Evolutionary conservation across 306 rosid species (phyloP).

Genomic region (Pueraria montana): DNA sequence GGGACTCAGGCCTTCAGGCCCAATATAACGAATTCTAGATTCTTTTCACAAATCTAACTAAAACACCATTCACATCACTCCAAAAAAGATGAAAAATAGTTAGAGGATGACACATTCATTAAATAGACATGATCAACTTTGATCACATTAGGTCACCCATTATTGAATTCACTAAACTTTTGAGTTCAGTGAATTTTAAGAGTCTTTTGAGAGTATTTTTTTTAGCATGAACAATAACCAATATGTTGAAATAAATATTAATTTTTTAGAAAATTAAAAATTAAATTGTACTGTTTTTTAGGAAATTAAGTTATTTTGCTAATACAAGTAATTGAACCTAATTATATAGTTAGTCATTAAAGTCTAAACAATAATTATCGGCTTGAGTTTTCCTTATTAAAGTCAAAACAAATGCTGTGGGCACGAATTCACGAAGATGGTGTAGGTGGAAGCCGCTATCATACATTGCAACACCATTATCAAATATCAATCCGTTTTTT

Average conservation of each 20-base stretch:
- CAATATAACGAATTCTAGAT: no score
- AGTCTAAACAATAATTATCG: not conserved
- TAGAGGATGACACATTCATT: no score
- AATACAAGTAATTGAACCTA: not conserved
- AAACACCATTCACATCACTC: no score
- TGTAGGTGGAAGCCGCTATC: slow-evolving; percentile 2
- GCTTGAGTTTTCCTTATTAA: not conserved
- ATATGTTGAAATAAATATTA: not conserved
- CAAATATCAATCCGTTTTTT: not conserved
- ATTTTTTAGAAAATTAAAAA: no score
- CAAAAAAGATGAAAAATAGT: no score
- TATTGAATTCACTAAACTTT: not conserved
- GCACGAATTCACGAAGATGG: not conserved
- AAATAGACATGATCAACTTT: no score
- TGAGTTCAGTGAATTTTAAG: not conserved
- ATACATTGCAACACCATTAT: not conserved
- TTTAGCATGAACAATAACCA: not conserved
- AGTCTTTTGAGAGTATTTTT: not conserved
- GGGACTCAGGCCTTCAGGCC: no score
- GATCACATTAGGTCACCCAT: no score
- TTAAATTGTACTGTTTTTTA: no score
- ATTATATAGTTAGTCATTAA: not conserved
- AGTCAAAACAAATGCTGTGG: not conserved
- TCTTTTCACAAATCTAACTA: no score
- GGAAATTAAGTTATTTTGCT: not conserved